phyloP scores from a whole-genome alignment of 352 stramenopile genomes.

The Globisporangium paddicum region DNA sequence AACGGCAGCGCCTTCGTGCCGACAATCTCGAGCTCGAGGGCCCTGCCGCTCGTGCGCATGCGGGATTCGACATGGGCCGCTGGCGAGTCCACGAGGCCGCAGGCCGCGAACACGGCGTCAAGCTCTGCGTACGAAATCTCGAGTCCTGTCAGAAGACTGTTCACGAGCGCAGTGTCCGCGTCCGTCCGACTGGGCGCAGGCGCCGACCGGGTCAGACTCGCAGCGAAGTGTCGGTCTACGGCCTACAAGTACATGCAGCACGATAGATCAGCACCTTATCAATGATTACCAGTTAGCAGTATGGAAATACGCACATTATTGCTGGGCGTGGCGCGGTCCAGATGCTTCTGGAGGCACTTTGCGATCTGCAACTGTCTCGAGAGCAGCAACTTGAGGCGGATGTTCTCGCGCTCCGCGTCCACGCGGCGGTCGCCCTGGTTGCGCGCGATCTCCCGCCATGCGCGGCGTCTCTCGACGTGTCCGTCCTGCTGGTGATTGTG shows the following conservation, averaged over 20 bases:
- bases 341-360: neutral
- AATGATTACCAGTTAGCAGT: neutral
- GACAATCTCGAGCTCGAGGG: neutral
- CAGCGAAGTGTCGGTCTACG: neutral
- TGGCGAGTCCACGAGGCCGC: conserved; percentile 14
- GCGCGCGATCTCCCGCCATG: neutral
- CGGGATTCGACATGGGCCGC: conserved; percentile 17
- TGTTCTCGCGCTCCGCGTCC: neutral
- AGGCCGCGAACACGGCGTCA: conserved; percentile 26
- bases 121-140: conserved; percentile 26
- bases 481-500: no score
- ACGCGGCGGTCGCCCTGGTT: neutral
- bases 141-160: conserved; percentile 28
- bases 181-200: neutral
- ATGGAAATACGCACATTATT: no score
- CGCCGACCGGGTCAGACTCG: neutral
- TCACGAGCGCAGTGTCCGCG: conserved; percentile 26
- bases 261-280: no score
- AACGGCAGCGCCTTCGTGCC: conserved; percentile 9
- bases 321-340: neutral
- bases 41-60: conserved; percentile 11
- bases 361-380: neutral
- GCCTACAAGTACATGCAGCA: no score
- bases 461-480: neutral
- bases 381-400: neutral